Evolutionary conservation across 371 early-diverging fungal genomes (phyloP).

Genomic region (Mucor irregularis): DNA sequence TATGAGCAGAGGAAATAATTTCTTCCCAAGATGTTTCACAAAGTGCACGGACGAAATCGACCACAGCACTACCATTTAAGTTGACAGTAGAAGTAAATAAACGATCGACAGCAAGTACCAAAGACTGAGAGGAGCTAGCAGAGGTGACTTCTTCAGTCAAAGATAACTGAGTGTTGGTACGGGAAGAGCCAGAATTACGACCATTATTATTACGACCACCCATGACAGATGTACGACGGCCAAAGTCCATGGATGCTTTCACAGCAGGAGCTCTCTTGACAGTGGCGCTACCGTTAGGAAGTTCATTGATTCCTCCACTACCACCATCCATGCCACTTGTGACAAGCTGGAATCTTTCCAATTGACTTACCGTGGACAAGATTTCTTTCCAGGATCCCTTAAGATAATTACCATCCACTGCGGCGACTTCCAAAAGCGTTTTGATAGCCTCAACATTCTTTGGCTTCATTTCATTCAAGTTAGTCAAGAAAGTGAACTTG

Average conservation of each 20-base stretch:
- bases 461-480: conserved; percentile 76
- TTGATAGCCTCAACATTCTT: conserved; percentile 91
- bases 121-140: conserved; percentile 61
- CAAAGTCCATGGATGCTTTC: conserved; percentile 29
- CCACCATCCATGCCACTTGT: conserved; percentile 52
- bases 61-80: conserved; percentile 69
- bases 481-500: conserved; percentile 83
- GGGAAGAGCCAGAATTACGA: conserved; percentile 17
- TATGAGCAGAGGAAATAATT: conserved; percentile 67
- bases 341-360: conserved; percentile 78
- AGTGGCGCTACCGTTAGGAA: conserved; percentile 30
- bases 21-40: conserved; percentile 90
- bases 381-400: conserved; percentile 90
- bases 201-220: conserved; percentile 8
- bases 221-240: conserved; percentile 38
- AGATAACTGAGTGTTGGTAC: conserved; percentile 38
- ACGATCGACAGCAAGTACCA: conserved; percentile 81
- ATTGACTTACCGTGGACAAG: conserved; percentile 81
- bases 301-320: conserved; percentile 34
- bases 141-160: conserved; percentile 53
- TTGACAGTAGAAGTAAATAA: conserved; percentile 72
- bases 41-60: conserved; percentile 87
- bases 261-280: conserved; percentile 22
- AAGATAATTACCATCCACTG: conserved; percentile 81
- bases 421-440: conserved; percentile 80